Conservation (phyloP, 768 basidiomycete species). For the Mycena capillaripes region DNA sequence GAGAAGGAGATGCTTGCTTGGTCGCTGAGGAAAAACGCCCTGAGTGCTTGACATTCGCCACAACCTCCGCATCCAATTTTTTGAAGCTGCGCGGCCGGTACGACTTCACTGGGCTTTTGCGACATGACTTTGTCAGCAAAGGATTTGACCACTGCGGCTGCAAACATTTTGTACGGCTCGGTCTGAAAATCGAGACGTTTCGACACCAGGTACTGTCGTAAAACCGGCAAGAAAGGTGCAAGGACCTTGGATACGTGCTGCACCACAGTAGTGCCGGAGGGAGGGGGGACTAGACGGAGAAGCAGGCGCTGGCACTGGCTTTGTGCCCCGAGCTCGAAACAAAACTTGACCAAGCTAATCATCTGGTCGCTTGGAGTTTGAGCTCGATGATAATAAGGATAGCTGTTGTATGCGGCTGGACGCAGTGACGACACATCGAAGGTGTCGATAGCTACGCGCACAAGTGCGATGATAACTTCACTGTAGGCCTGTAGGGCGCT, state of each 20-base stretch:
- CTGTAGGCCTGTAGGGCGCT: neutral
- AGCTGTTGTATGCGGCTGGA: neutral
- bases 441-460: constrained; percentile 19
- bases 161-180: constrained; percentile 30
- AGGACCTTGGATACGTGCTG: constrained; percentile 28
- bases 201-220: constrained; percentile 20
- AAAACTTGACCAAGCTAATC: constrained; percentile 31
- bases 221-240: constrained; percentile 29
- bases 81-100: constrained; percentile 17
- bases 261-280: constrained; percentile 1
- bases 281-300: constrained; percentile 20
- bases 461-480: constrained; percentile 15
- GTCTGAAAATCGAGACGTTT: constrained; percentile 8
- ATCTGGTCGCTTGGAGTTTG: neutral
- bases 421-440: constrained; percentile 6
- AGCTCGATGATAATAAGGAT: neutral
- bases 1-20: neutral
- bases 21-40: constrained; percentile 28
- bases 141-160: constrained; percentile 29
- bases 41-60: constrained; percentile 15
- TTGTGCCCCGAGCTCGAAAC: constrained; percentile 29
- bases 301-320: constrained; percentile 22
- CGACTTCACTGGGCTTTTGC: constrained; percentile 25
- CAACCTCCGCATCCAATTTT: constrained; percentile 26
- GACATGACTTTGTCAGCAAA: constrained; percentile 31